Base-by-base conservation (phyloP, 805 yeast genomes). In the Debaryomyces prosopidis region DNA sequence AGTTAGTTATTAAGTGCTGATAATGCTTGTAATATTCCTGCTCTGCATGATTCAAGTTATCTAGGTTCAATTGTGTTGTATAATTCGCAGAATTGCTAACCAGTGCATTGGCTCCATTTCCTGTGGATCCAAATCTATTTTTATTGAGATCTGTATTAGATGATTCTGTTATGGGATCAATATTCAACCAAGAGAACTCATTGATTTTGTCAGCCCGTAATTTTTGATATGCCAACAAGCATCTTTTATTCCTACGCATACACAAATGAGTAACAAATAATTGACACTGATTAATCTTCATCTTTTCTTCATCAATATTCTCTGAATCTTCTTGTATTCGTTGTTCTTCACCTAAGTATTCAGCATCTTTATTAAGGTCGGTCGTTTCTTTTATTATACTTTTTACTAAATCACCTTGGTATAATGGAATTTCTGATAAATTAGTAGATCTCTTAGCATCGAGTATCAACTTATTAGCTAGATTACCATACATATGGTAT, bases 221-320 rank as follows among this genome's bases (percentile, higher is more conserved):
- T 48, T 76, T 75, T 59, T 91, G 88, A 59, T 94, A 90, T 0
- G 96, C 97, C 42, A 94, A 61, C 31, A 94, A 60, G 62, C 97
- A 89, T 42, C 99, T 70, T 62, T 94, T 95, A 69, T 95, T 91
- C 41, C 98, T 69, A 49, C 94, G 77, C 83, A 90, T 82, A 36
- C 89, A 82, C 20, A 91, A 65, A 50, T 83, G 85, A 5, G 87
- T 81, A 5, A 87, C 87, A 59, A 85, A 83, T 14, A 79, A 66
- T 52, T 82, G 89, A 48, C 87, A 80, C 56, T 82, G 80, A 42
- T 79, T 75, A 33, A 79, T 71, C 49, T 79, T 71, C 55, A 67
- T 69, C 47, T 68, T 69, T 28, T 66, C 74, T 33, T 60, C 64
- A 8, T 50, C 48, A 9, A 49, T 53, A 36, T 62, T 40, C 55